Evolutionary conservation across 495 filamentous ascomycete species (phyloP).

Genomic region (Cenococcum geophilum): DNA sequence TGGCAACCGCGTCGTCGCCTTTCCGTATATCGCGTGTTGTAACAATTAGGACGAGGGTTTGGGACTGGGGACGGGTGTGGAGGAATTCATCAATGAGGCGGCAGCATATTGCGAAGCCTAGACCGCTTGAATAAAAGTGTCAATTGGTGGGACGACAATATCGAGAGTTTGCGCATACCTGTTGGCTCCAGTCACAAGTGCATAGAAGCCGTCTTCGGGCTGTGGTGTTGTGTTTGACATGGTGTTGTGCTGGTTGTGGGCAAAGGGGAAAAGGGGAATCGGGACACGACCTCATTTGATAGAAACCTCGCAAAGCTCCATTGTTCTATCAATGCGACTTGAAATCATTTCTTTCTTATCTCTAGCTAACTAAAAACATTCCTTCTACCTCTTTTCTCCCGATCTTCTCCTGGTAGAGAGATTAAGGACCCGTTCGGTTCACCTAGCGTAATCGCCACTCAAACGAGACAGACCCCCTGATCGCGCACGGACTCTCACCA

Average conservation of each 20-base stretch:
- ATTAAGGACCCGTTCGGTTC: too few relatives aligned
- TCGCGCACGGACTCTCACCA: too few relatives aligned
- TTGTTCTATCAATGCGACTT: too few relatives aligned
- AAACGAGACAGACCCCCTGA: too few relatives aligned
- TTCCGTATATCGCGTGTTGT: constrained; percentile 59
- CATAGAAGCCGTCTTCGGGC: constrained; percentile 34
- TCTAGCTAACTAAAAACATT: too few relatives aligned
- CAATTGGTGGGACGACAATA: not conserved
- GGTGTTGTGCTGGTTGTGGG: not conserved
- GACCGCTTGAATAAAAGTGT: constrained; percentile 54
- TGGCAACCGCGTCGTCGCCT: constrained; percentile 51
- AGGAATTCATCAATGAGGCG: constrained; percentile 92
- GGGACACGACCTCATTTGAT: constrained; percentile 6
- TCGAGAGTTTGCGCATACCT: constrained; percentile 44
- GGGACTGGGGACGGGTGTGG: constrained; percentile 51
- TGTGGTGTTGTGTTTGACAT: constrained; percentile 1
- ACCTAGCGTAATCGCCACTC: too few relatives aligned
- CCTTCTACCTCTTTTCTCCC: too few relatives aligned
- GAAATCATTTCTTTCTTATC: too few relatives aligned
- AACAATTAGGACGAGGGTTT: constrained; percentile 59
- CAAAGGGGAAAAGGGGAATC: not conserved
- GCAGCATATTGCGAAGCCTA: constrained; percentile 78
- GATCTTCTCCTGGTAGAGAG: too few relatives aligned
- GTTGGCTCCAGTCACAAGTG: constrained; percentile 69
- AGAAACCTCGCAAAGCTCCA: too few relatives aligned